Evolutionary conservation across 495 filamentous ascomycete species (phyloP).

Genomic region (Neurospora sp.): DNA sequence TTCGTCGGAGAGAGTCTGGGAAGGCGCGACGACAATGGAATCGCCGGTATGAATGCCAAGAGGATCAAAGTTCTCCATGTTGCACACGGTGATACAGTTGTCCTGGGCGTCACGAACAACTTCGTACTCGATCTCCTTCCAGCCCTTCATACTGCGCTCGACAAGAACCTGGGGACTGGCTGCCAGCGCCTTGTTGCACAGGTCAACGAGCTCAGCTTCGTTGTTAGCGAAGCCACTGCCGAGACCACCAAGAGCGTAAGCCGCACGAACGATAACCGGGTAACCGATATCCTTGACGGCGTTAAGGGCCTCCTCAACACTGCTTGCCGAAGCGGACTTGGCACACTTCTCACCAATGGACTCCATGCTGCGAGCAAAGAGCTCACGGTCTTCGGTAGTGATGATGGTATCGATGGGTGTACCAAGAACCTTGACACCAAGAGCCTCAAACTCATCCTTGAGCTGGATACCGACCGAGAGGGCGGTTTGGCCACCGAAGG

Average conservation of each 20-base stretch:
- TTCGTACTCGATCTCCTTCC: slow-evolving; percentile 99
- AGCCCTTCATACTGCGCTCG: slow-evolving; percentile 98
- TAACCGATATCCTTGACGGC: slow-evolving; percentile 86
- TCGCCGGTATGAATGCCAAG: slow-evolving; percentile 97
- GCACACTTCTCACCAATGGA: slow-evolving; percentile 97
- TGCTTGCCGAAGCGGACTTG: slow-evolving; percentile 86
- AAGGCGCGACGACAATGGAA: slow-evolving; percentile 95
- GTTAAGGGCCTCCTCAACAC: slow-evolving; percentile 70
- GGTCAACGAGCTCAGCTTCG: slow-evolving; percentile 71
- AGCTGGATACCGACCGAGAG: slow-evolving; percentile 91
- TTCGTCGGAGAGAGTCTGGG: slow-evolving; percentile 88
- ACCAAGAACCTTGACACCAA: slow-evolving; percentile 88
- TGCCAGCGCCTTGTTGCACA: slow-evolving; percentile 92
- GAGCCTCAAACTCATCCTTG: slow-evolving; percentile 83
- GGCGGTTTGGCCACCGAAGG: slow-evolving; percentile 93
- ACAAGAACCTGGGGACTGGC: slow-evolving; percentile 94
- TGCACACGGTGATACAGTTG: slow-evolving; percentile 99
- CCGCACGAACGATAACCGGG: slow-evolving; percentile 93
- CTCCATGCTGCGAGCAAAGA: slow-evolving; percentile 97
- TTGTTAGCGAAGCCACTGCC: slow-evolving; percentile 94
- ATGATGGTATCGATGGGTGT: slow-evolving; percentile 97
- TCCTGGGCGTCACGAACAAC: slow-evolving; percentile 92
- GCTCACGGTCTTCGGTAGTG: slow-evolving; percentile 93
- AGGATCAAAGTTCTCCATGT: slow-evolving; percentile 99
- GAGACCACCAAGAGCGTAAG: slow-evolving; percentile 89